These are phyloP conservation scores for Berberis vulgaris DNA, from an alignment of 164 flowering plant genomes.

Conservation along the genomic window DNA sequence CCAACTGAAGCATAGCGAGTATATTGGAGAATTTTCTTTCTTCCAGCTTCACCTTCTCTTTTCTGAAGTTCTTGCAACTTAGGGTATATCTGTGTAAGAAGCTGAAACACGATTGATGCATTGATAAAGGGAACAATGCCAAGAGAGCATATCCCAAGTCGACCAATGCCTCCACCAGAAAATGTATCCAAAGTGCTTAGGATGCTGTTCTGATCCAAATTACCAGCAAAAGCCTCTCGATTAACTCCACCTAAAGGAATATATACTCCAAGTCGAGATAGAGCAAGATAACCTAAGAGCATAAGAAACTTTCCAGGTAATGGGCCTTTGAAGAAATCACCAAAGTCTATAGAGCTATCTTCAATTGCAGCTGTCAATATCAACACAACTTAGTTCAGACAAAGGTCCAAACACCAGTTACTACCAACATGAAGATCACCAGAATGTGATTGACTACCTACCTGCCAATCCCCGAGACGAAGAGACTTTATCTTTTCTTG, in stretches of 20 bases:
- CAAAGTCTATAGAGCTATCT: conserved; percentile 95
- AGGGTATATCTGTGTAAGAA: conserved; percentile 88
- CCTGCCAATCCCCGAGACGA: conserved; percentile 86
- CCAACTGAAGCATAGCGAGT: conserved; percentile 99
- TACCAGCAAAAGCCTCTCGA: conserved; percentile 86
- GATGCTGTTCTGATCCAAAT: conserved; percentile 86
- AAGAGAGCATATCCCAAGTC: conserved; percentile 95
- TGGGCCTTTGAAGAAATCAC: conserved; percentile 98
- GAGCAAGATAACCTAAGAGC: conserved; percentile 74
- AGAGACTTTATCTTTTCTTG: conserved; percentile 57
- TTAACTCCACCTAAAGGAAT: conserved; percentile 98
- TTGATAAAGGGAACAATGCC: conserved; percentile 99
- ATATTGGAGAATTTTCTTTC: conserved; percentile 90
- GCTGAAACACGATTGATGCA: conserved; percentile 96
- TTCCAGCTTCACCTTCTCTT: conserved; percentile 98
- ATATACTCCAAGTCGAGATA: conserved; percentile 90
- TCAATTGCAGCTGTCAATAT: conserved; percentile 83
- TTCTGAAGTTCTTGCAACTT: conserved; percentile 99
- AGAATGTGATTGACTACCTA: conserved; percentile 14
- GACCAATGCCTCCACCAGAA: conserved; percentile 99
- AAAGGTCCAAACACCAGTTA: conserved; percentile 1
- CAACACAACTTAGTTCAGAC: conserved; percentile 22
- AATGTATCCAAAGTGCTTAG: conserved; percentile 95
- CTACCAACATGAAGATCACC: conserved; percentile 6
- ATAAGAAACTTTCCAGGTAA: conserved; percentile 93